Percentiles rank a stretch among this genome's conserved stretches.
Evolutionary conservation across 257 asterid species (phyloP).

Genomic region (Solanum virginianum): DNA sequence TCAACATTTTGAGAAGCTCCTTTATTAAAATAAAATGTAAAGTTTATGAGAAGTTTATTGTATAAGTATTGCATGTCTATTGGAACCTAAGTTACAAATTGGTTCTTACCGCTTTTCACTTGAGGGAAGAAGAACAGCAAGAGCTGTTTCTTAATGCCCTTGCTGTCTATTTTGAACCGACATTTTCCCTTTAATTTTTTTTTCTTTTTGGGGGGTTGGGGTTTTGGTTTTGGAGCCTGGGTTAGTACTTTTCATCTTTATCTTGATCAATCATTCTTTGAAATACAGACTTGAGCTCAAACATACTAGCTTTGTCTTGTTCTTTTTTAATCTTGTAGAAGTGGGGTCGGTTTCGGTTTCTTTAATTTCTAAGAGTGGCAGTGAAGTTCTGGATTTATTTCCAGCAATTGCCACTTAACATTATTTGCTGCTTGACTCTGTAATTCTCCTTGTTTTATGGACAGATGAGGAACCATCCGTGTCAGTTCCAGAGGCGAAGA

Average conservation of each 20-base stretch:
- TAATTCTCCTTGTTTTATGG: conserved; percentile 11
- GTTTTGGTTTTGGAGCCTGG: neutral
- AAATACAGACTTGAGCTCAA: neutral
- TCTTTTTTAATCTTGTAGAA: neutral
- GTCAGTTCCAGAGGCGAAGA: conserved; percentile 24
- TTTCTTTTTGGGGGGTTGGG: neutral
- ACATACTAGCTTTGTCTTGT: neutral
- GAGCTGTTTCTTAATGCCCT: neutral
- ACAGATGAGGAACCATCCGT: conserved; percentile 45
- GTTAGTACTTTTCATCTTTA: neutral
- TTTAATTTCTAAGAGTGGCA: neutral
- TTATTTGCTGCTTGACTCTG: neutral
- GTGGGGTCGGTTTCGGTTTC: neutral
- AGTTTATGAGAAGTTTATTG: neutral
- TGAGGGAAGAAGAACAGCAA: neutral
- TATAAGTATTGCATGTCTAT: neutral
- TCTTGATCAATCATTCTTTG: neutral
- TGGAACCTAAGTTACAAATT: neutral
- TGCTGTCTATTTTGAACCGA: neutral
- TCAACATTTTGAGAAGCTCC: neutral
- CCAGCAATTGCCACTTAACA: neutral
- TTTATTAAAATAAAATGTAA: neutral
- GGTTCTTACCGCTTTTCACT: neutral
- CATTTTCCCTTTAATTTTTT: neutral
- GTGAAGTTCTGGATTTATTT: neutral